These are phyloP conservation scores for Dacryopinax spathularia DNA, from an alignment of 768 basidiomycete species.

Conservation along the genomic window DNA sequence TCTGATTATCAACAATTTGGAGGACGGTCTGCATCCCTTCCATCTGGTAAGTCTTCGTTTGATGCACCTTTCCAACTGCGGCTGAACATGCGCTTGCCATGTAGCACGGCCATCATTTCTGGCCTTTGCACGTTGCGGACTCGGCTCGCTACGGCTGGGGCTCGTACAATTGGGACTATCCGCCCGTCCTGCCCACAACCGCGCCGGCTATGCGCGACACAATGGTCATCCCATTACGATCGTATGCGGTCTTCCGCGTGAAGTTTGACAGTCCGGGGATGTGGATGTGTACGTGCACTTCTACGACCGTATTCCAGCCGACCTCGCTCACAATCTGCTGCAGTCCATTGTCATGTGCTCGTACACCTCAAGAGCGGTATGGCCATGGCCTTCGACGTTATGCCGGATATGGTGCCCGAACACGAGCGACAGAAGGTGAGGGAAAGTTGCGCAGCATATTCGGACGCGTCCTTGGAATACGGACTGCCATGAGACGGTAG, in stretches of 20 bases:
- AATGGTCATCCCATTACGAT: background rate
- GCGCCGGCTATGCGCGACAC: slow-evolving; percentile 2
- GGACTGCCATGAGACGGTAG: too few relatives aligned
- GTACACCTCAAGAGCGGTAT: background rate
- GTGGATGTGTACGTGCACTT: slow-evolving; percentile 3
- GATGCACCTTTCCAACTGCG: background rate
- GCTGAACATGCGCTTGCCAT: background rate
- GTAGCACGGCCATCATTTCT: slow-evolving; percentile 13
- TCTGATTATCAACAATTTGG: slow-evolving; percentile 12
- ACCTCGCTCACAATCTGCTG: background rate
- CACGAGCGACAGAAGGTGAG: background rate
- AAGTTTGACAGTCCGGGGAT: slow-evolving; percentile 4
- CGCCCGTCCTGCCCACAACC: background rate
- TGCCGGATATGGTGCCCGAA: background rate
- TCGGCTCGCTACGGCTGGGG: slow-evolving; percentile 10
- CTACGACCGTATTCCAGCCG: background rate
- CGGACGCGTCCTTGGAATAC: too few relatives aligned
- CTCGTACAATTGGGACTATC: slow-evolving; percentile 6
- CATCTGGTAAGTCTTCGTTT: slow-evolving; percentile 5
- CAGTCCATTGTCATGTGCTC: slow-evolving; percentile 5
- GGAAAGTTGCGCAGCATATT: background rate
- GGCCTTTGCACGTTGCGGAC: slow-evolving; percentile 5
- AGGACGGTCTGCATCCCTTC: slow-evolving; percentile 13
- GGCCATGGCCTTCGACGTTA: slow-evolving; percentile 4
- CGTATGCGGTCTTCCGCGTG: background rate